phyloP scores from a whole-genome alignment of 495 filamentous ascomycete species.

The Daldinia vernicosa region DNA sequence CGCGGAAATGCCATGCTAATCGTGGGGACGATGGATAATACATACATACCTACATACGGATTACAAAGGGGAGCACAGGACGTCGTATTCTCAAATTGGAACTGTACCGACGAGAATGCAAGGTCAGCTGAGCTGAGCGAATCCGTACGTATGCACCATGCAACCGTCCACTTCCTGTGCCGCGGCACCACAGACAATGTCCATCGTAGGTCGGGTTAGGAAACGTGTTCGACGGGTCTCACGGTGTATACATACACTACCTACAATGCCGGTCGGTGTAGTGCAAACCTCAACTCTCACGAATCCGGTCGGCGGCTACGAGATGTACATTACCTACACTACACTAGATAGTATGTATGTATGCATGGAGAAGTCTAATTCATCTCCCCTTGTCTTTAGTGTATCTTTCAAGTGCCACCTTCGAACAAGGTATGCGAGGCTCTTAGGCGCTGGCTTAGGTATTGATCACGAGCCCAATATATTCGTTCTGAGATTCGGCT shows the following conservation, averaged over 20 bases:
- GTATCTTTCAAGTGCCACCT: neutral
- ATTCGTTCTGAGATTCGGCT: slow-evolving; percentile 7
- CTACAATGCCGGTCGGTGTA: too few relatives aligned
- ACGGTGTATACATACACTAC: neutral
- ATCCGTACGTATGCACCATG: slow-evolving; percentile 17
- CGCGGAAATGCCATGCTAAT: too few relatives aligned
- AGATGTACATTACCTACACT: too few relatives aligned
- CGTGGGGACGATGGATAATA: too few relatives aligned
- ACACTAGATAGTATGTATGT: neutral
- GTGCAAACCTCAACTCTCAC: neutral
- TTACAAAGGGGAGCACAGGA: slow-evolving; percentile 20
- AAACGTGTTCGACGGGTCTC: too few relatives aligned
- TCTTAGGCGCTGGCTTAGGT: slow-evolving; percentile 1
- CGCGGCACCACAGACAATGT: slow-evolving; percentile 20
- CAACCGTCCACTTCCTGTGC: slow-evolving; percentile 29
- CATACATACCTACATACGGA: too few relatives aligned
- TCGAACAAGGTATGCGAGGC: slow-evolving; percentile 12
- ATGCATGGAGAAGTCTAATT: neutral
- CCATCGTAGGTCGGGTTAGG: too few relatives aligned
- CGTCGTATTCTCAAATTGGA: slow-evolving; percentile 40
- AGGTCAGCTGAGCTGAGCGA: slow-evolving; percentile 41
- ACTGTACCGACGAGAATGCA: slow-evolving; percentile 38
- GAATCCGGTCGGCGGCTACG: neutral
- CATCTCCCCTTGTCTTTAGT: neutral
- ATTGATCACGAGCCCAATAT: slow-evolving; percentile 34